Evolutionary conservation across 495 filamentous ascomycete species (phyloP).

Genomic region (Penicillium coprophilum): DNA sequence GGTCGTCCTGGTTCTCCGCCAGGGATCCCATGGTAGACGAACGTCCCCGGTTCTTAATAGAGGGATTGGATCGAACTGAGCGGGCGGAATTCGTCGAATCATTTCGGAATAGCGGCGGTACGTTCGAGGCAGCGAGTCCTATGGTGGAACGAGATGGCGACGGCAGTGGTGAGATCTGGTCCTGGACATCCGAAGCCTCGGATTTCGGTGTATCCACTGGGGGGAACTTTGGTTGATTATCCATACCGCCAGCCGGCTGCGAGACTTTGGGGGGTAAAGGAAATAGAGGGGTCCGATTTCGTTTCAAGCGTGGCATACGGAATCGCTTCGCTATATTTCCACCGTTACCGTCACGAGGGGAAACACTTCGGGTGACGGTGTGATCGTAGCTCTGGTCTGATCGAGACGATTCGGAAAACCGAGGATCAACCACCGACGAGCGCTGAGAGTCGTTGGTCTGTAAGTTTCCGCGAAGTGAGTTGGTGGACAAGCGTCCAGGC

Average conservation of each 20-base stretch:
- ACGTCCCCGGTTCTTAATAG: slow-evolving; percentile 60
- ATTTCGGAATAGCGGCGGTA: slow-evolving; percentile 52
- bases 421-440: slow-evolving; percentile 65
- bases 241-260: slow-evolving; percentile 23
- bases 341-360: slow-evolving; percentile 26
- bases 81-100: slow-evolving; percentile 65
- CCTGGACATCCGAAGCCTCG: slow-evolving; percentile 30
- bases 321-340: slow-evolving; percentile 72
- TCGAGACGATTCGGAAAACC: slow-evolving; percentile 87
- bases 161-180: slow-evolving; percentile 51
- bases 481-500: slow-evolving; percentile 57
- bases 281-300: slow-evolving; percentile 81
- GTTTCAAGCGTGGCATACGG: slow-evolving; percentile 75
- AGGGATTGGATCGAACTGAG: slow-evolving; percentile 73
- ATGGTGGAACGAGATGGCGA: slow-evolving; percentile 57
- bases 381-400: slow-evolving; percentile 85
- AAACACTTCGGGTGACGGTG: slow-evolving; percentile 38
- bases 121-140: slow-evolving; percentile 39
- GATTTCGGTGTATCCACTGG: slow-evolving; percentile 28
- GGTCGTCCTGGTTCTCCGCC: slow-evolving; percentile 55
- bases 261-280: slow-evolving; percentile 73
- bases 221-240: slow-evolving; percentile 27
- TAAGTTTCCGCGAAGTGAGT: slow-evolving; percentile 51
- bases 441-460: slow-evolving; percentile 65
- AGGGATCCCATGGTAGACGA: slow-evolving; percentile 89